Evolutionary conservation across 805 yeast species (phyloP).

Genomic region (Wickerhamiella alocasiicola): DNA sequence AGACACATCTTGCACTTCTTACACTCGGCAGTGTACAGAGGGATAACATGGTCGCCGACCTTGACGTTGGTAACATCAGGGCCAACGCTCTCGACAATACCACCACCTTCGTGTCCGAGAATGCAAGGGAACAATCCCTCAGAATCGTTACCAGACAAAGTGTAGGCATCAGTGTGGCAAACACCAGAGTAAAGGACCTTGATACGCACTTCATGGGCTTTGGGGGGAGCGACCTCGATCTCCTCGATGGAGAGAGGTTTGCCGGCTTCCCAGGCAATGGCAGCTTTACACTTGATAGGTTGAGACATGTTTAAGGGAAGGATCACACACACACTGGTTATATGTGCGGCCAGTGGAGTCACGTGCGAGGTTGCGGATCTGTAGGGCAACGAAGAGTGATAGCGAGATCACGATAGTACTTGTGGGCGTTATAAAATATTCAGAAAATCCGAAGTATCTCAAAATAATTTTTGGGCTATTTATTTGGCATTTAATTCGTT

Average conservation of each 20-base stretch:
- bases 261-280: constrained; percentile 94
- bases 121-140: constrained; percentile 92
- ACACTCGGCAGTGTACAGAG: constrained; percentile 95
- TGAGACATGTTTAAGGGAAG: not conserved
- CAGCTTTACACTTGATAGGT: constrained; percentile 75
- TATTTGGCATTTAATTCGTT: no score
- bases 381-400: no score
- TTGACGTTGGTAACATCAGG: constrained; percentile 85
- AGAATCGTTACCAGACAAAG: constrained; percentile 87
- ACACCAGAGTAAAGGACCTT: constrained; percentile 82
- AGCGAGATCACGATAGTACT: no score
- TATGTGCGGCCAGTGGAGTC: no score
- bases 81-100: constrained; percentile 88
- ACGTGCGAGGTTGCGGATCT: no score
- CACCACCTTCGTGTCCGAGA: constrained; percentile 98
- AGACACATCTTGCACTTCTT: constrained; percentile 86
- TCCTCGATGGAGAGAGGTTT: constrained; percentile 65
- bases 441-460: no score
- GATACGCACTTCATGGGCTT: constrained; percentile 94
- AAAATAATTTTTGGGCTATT: no score
- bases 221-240: constrained; percentile 84
- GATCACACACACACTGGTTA: no score
- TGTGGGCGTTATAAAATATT: no score
- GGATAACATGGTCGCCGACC: constrained; percentile 87
- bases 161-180: constrained; percentile 97